These are phyloP conservation scores for Agastache rugosa DNA, from an alignment of 257 asterid genomes.

Conservation along the genomic window DNA sequence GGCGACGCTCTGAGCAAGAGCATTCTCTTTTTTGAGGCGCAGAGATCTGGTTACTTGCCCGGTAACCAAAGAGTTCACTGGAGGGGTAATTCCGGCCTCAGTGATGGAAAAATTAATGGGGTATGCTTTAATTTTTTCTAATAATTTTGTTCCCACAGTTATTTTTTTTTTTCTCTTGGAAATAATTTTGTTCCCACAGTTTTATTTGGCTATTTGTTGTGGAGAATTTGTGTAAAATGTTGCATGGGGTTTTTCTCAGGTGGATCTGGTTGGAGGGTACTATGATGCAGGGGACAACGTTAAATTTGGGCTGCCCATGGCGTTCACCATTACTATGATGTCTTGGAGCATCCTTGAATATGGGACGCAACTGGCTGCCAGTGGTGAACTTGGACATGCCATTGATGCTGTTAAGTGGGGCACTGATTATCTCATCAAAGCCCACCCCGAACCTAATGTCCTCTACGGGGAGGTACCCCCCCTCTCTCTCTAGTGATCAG, in stretches of 20 bases:
- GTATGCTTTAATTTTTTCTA: constrained; percentile 37
- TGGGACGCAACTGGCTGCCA: constrained; percentile 71
- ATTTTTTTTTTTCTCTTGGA: too few species aligned
- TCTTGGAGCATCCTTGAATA: constrained; percentile 94
- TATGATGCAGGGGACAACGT: constrained; percentile 99
- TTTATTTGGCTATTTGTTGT: too few species aligned
- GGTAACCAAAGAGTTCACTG: constrained; percentile 76
- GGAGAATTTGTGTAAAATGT: constrained; percentile 1
- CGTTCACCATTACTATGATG: constrained; percentile 92
- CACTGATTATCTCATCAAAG: constrained; percentile 93
- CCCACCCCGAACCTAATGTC: constrained; percentile 85
- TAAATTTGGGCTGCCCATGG: constrained; percentile 96
- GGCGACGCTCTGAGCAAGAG: constrained; percentile 81
- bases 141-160: not conserved
- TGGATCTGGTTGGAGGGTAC: constrained; percentile 97
- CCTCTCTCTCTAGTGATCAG: not conserved
- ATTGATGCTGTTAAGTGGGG: constrained; percentile 96
- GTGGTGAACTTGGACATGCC: constrained; percentile 86
- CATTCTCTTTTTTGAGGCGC: constrained; percentile 94
- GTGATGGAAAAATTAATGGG: constrained; percentile 84
- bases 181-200: not conserved
- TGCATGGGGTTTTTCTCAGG: constrained; percentile 49
- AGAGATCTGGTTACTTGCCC: constrained; percentile 95
- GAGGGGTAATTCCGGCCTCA: constrained; percentile 95
- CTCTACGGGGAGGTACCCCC: constrained; percentile 85